Conservation (phyloP, 1,284 basidiomycete genomes). For the Irpex sp. region DNA sequence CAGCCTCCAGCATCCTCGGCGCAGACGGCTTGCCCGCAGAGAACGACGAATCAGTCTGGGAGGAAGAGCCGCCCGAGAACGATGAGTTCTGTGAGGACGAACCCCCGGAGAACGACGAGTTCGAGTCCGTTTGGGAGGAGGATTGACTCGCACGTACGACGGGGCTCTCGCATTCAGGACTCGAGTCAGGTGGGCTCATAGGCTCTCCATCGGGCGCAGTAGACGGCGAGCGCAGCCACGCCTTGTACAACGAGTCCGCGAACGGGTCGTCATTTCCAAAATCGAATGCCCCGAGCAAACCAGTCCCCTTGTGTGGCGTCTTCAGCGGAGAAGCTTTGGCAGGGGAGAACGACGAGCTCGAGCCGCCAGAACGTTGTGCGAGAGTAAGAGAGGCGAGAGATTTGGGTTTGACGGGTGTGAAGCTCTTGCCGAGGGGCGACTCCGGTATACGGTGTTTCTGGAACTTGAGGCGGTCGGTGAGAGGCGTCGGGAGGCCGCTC, state of each 20-base stretch:
- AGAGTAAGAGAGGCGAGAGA: slow-evolving; percentile 8
- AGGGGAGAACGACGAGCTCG: slow-evolving; percentile 6
- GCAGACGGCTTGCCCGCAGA: not conserved
- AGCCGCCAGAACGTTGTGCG: slow-evolving; percentile 6
- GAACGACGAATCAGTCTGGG: too few relatives aligned
- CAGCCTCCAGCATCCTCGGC: not conserved
- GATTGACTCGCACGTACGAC: slow-evolving; percentile 43
- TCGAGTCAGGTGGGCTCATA: slow-evolving; percentile 34
- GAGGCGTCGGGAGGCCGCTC: slow-evolving; percentile 20
- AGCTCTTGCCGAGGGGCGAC: slow-evolving; percentile 19
- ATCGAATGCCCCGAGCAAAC: slow-evolving; percentile 20
- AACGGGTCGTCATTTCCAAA: slow-evolving; percentile 21
- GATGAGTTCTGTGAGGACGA: too few relatives aligned
- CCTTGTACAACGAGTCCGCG: slow-evolving; percentile 13
- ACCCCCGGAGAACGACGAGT: too few relatives aligned
- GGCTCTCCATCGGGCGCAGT: slow-evolving; percentile 5
- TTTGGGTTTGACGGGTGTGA: slow-evolving; percentile 13
- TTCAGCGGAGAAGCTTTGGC: slow-evolving; percentile 11
- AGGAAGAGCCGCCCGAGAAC: too few relatives aligned
- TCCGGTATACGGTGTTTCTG: slow-evolving; percentile 20
- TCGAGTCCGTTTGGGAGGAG: slow-evolving; percentile 5
- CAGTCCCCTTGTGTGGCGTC: slow-evolving; percentile 10
- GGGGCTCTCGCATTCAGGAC: slow-evolving; percentile 52
- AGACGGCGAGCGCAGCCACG: slow-evolving; percentile 18
- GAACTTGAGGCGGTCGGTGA: slow-evolving; percentile 21